Evolutionary conservation across 805 yeast genomes (phyloP), one percentile per base, ranked within the genome.

Genomic region (Candida parachauliodes): DNA sequence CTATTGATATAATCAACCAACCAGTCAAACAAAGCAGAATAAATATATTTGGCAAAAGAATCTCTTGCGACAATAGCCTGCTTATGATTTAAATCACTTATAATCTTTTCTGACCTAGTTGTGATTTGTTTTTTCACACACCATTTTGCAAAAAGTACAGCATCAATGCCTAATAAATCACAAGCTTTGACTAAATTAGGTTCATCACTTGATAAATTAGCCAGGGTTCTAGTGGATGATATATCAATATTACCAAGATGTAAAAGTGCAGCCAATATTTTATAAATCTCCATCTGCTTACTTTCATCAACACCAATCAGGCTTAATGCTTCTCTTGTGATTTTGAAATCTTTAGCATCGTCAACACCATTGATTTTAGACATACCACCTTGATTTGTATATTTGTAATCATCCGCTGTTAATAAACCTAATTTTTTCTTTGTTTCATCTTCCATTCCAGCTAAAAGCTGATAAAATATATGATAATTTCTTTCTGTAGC

Each of bases 11-110:
- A 81, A 34, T 76, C 80, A 17, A 89, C 98, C 42, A 91, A 76
- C 98, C 98, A 91, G 55, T 91, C 98, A 50, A 91, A 91, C 44
- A 93, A 65, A 2, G 95, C 85, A 2, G 97, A 80, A 64, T 93
- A 91, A 35, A 93, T 83, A 59, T 83, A 91, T 60, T 91, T 91
- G 34, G 98, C 88, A 37, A 91, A 94, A n/a, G 98, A 93, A 63
- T 91, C 98, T 55, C 96, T 79, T 10, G 96, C 91, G 21, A 89
- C 96, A 18, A 78, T 51, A 7, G 98, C 94, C 57, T 89, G 95
- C 50, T 78, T 78, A 57, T 79, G 83, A 51, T 76, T 86, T 54
- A 91, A 71, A 56, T 84, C 88, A 17, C 95, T 81, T 33, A 81
- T 79, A 55, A 91, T 89, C 60, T 87, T 89, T 62, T 93, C 98